These are phyloP conservation scores for Zanthoxylum bungeanum DNA, from an alignment of 345 rosid genomes.

Conservation along the genomic window DNA sequence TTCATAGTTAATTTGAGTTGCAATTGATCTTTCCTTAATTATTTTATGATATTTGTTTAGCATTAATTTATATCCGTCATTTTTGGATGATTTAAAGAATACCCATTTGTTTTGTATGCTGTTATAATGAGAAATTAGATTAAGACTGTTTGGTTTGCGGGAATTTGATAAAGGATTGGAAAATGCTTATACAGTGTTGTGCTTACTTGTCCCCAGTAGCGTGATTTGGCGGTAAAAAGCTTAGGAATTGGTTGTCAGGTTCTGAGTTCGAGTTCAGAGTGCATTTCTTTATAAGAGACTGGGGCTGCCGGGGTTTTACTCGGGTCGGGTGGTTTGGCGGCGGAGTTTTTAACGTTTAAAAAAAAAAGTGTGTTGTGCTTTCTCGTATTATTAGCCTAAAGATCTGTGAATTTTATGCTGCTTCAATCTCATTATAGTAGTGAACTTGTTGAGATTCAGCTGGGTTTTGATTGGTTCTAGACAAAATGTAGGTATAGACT, in stretches of 20 bases:
- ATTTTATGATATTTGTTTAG: not conserved
- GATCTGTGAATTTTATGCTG: slow-evolving; percentile 3
- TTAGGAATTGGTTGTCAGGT: too few relatives aligned
- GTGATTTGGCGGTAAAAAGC: too few relatives aligned
- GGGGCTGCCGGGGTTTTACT: too few relatives aligned
- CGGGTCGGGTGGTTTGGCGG: too few relatives aligned
- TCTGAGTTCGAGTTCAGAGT: too few relatives aligned
- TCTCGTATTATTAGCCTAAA: not conserved
- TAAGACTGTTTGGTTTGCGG: not conserved
- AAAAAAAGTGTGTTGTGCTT: too few relatives aligned
- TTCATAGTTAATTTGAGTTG: not conserved
- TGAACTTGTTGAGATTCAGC: not conserved
- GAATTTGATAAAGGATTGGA: not conserved
- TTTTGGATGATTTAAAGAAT: not conserved
- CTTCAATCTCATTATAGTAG: not conserved
- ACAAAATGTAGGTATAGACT: not conserved
- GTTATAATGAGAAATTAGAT: not conserved
- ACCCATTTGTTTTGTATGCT: slow-evolving; percentile 5
- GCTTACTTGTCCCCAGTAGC: too few relatives aligned
- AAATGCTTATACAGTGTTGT: not conserved
- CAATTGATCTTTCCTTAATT: not conserved
- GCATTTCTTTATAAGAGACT: too few relatives aligned
- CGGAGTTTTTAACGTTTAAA: too few relatives aligned
- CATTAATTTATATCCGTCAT: slow-evolving; percentile 3
- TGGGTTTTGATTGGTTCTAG: not conserved